Evolutionary conservation across 495 filamentous ascomycete species (phyloP), one percentile per base, ranked within the genome.

Genomic region (Chaetomidium leptoderma): DNA sequence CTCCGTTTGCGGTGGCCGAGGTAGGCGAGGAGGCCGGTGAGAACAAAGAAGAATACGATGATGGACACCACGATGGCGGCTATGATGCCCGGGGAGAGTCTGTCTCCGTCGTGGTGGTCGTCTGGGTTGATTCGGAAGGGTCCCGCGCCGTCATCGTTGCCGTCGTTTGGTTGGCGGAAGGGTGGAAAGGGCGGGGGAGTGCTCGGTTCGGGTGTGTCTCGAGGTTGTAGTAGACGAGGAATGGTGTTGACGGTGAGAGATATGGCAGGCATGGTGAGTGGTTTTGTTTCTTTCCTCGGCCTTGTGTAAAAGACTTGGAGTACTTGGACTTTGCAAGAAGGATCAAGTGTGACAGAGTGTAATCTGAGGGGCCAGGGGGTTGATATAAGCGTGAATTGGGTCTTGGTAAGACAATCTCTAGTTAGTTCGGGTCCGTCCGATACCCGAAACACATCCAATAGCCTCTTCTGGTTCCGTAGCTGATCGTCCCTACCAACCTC

Each of bases 11-110:
- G 55, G 47, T 58, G 6, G 29, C 0, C 6, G 36, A 43, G 19
- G 16, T 8, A 59, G 39, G 35, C 40, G 32, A 59, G 1, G 14
- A 58, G 19, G 17, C 27, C 39, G 9, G n/a, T 53, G 13, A 48
- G 2, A 19, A 60, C 4, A 24, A 37, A 4, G 19, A 60, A 19
- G 26, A 55, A 55, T 19, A 40, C 50, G 36, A 55, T 17, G 29
- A 60, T 21, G 23, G 58, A 55, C 2, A 60, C 27, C 17, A 55
- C 58, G 36, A 55, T 55, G 26, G 49, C 50, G 24, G 51, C 50
- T 27, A 60, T 60, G 11, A 23, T 51, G 36, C 42, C 51, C 6
- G 43, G 30, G 0, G 50, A 26, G 10, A 60, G 13, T 5, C 2
- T n/a, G n/a, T 21, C 27, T 40, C 16, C 53, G 19, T 46, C 39